Evolutionary conservation across 352 stramenopile species (phyloP).

Genomic region (Phytophthora pluvialis): DNA sequence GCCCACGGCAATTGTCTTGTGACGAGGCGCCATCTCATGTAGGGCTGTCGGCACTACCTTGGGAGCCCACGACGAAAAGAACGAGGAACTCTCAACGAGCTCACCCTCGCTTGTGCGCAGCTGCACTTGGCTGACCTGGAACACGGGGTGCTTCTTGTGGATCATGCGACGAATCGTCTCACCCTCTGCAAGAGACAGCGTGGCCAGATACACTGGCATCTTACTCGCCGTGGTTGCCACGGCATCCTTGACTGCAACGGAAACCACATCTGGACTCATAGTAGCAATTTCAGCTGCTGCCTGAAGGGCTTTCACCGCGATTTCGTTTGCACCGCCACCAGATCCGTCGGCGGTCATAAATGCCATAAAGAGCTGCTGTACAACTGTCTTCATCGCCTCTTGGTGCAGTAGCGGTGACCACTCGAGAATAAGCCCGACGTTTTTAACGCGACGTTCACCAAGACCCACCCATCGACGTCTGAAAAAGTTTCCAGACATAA

Average conservation of each 20-base stretch:
- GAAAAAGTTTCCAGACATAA: slow-evolving; percentile 92
- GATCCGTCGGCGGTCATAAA: slow-evolving; percentile 41
- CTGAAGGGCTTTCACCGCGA: slow-evolving; percentile 63
- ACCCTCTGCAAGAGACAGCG: slow-evolving; percentile 96
- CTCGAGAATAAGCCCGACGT: slow-evolving; percentile 88
- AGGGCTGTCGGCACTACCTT: slow-evolving; percentile 4
- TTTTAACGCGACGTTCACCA: slow-evolving; percentile 88
- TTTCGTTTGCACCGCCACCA: slow-evolving; percentile 59
- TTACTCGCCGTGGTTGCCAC: slow-evolving; percentile 43
- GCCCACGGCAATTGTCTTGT: slow-evolving; percentile 51
- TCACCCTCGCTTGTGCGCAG: slow-evolving; percentile 84
- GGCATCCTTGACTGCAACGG: slow-evolving; percentile 46
- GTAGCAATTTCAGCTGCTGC: slow-evolving; percentile 40
- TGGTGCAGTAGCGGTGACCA: slow-evolving; percentile 83
- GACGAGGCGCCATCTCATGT: slow-evolving; percentile 24
- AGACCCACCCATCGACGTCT: slow-evolving; percentile 87
- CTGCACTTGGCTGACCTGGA: slow-evolving; percentile 71
- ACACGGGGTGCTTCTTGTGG: slow-evolving; percentile 88
- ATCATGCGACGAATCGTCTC: slow-evolving; percentile 97
- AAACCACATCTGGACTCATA: slow-evolving; percentile 30
- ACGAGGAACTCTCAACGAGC: slow-evolving; percentile 82
- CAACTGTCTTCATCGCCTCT: slow-evolving; percentile 70
- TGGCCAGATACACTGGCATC: slow-evolving; percentile 91
- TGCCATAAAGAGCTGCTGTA: slow-evolving; percentile 70
- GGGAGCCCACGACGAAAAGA: slow-evolving; percentile 57